phyloP scores from a whole-genome alignment of 768 basidiomycete genomes.

The Russula griseocarnosa region DNA sequence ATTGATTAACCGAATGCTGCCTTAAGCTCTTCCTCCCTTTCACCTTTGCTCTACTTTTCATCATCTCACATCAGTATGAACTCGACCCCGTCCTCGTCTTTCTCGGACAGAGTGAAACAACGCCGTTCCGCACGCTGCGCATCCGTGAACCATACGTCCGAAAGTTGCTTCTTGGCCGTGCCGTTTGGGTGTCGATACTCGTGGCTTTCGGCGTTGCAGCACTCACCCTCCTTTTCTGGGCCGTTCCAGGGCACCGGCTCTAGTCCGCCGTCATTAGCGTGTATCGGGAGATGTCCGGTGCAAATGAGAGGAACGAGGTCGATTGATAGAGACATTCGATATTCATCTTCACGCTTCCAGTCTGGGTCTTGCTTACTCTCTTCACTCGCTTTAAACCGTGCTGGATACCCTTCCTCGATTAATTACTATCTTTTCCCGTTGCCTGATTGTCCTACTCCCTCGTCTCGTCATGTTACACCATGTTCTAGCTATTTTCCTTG shows the following conservation, averaged over 20 bases:
- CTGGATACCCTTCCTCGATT: slow-evolving; percentile 23
- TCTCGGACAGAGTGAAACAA: slow-evolving; percentile 90
- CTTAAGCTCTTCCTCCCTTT: slow-evolving; percentile 90
- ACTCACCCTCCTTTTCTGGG: slow-evolving; percentile 90
- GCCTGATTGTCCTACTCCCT: neutral
- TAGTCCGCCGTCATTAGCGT: slow-evolving; percentile 34
- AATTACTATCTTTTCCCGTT: slow-evolving; percentile 5
- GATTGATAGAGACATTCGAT: slow-evolving; percentile 3
- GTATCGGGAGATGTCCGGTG: slow-evolving; percentile 7
- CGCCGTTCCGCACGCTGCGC: slow-evolving; percentile 88
- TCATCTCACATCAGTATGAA: slow-evolving; percentile 95
- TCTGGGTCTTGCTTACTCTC: slow-evolving; percentile 9
- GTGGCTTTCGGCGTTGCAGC: slow-evolving; percentile 73
- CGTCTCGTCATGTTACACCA: slow-evolving; percentile 17
- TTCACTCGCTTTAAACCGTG: neutral
- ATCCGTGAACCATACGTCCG: slow-evolving; percentile 94
- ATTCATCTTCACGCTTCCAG: neutral
- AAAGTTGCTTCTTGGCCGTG: slow-evolving; percentile 83
- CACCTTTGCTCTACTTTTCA: slow-evolving; percentile 80
- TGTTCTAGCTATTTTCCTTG: slow-evolving; percentile 10
- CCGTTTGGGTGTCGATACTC: slow-evolving; percentile 84
- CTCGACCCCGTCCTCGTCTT: slow-evolving; percentile 95
- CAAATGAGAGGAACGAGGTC: slow-evolving; percentile 4
- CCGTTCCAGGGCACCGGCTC: slow-evolving; percentile 90
- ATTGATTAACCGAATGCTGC: slow-evolving; percentile 22